These are phyloP conservation scores for Dothidotthia symphoricarpi DNA, from an alignment of 2,329 filamentous ascomycete species.

Conservation along the genomic window DNA sequence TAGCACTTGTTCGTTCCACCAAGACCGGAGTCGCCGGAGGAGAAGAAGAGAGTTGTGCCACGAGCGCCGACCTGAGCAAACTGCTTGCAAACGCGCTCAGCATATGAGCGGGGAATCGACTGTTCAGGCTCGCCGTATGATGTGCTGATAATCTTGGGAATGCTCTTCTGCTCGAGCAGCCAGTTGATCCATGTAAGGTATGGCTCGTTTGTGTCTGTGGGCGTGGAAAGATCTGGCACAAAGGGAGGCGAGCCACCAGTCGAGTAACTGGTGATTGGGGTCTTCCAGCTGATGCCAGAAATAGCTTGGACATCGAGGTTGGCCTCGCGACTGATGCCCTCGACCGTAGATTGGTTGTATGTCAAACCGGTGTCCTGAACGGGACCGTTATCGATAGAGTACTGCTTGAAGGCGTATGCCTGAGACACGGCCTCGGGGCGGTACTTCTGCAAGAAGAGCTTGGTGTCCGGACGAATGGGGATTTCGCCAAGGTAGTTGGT, in stretches of 20 bases:
- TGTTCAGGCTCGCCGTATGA: slow-evolving; percentile 69
- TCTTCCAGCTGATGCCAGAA: slow-evolving; percentile 54
- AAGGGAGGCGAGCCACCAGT: slow-evolving; percentile 59
- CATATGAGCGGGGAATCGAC: slow-evolving; percentile 60
- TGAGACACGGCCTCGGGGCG: slow-evolving; percentile 50
- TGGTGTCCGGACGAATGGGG: slow-evolving; percentile 56
- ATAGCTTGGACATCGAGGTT: slow-evolving; percentile 65
- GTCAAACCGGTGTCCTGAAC: slow-evolving; percentile 47
- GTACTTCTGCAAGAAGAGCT: slow-evolving; percentile 56
- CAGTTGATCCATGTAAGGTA: slow-evolving; percentile 64
- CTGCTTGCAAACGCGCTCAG: slow-evolving; percentile 60
- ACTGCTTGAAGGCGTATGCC: slow-evolving; percentile 57
- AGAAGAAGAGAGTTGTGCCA: slow-evolving; percentile 64
- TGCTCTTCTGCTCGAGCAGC: slow-evolving; percentile 54
- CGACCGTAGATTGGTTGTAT: slow-evolving; percentile 23
- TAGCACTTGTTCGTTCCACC: slow-evolving; percentile 54
- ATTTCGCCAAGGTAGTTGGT: slow-evolving; percentile 52
- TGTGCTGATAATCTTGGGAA: slow-evolving; percentile 63
- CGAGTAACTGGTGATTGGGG: slow-evolving; percentile 58
- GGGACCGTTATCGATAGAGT: slow-evolving; percentile 57
- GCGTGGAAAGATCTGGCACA: slow-evolving; percentile 48
- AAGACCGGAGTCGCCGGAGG: slow-evolving; percentile 62
- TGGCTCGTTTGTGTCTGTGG: slow-evolving; percentile 63
- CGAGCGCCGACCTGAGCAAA: slow-evolving; percentile 66
- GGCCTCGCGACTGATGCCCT: slow-evolving; percentile 53